Conservation (phyloP, 2,329 filamentous ascomycete genomes). For the Fusarium mangiferae region DNA sequence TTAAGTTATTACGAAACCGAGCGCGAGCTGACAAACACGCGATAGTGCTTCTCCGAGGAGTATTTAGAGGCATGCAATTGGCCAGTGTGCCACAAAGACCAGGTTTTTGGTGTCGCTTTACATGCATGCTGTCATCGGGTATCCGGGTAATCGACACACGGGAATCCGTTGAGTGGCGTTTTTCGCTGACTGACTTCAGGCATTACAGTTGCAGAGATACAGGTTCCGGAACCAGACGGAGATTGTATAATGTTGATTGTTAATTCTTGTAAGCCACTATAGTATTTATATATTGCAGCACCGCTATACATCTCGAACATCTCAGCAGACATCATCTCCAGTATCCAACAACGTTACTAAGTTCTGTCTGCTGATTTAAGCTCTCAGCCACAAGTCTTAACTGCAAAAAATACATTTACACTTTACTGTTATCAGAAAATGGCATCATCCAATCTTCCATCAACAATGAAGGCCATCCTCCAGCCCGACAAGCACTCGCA, state of each 20-base stretch:
- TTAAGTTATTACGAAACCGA: background rate
- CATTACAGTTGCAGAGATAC: fast-evolving
- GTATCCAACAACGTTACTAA: fast-evolving
- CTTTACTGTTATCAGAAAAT: background rate
- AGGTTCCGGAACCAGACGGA: background rate
- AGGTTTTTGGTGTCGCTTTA: too few species aligned
- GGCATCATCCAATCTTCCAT: background rate
- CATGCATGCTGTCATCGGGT: background rate
- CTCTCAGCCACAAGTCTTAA: too few species aligned
- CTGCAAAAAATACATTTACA: too few species aligned
- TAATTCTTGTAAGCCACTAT: fast-evolving
- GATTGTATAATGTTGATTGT: fast-evolving
- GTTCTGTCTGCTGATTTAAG: too few species aligned
- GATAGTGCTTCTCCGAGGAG: background rate
- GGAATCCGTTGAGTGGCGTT: background rate
- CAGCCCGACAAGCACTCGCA: constrained; percentile 28
- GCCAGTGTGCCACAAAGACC: too few species aligned
- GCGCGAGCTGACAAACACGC: background rate
- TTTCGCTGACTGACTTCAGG: background rate
- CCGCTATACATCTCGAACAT: too few species aligned
- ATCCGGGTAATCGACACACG: background rate
- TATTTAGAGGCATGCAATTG: background rate
- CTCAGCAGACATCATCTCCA: background rate
- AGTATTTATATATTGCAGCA: background rate
- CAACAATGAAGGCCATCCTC: constrained; percentile 26